Conservation (phyloP, 2,329 filamentous ascomycete genomes). For the Chalaropsis ovoidea region DNA sequence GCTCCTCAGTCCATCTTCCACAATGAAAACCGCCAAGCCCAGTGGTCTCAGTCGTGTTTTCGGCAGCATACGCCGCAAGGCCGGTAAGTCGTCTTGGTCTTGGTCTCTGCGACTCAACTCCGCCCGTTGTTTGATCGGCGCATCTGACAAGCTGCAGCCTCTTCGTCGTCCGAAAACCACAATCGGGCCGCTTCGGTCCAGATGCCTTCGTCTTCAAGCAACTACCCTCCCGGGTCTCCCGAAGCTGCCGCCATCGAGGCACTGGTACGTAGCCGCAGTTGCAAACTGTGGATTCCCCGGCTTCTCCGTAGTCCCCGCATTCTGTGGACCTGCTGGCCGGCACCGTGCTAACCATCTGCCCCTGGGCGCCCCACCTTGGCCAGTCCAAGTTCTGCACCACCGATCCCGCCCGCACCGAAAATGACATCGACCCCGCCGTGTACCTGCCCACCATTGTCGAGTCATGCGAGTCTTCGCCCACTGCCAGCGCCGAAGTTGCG, state of each 20-base stretch:
- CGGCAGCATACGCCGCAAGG: slow-evolving; percentile 20
- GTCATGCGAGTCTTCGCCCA: slow-evolving; percentile 80
- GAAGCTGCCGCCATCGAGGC: slow-evolving; percentile 22
- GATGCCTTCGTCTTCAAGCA: slow-evolving; percentile 10
- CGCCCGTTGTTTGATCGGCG: neutral
- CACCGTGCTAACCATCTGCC: neutral
- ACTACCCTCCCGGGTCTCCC: slow-evolving; percentile 20
- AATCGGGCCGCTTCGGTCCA: neutral
- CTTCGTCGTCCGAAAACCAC: neutral
- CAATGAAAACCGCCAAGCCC: slow-evolving; percentile 23
- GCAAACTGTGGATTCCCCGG: neutral
- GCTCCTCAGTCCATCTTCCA: neutral
- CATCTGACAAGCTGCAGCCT: neutral
- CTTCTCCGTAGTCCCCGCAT: neutral
- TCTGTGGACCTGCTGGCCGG: neutral
- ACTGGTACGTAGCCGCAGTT: slow-evolving; percentile 14
- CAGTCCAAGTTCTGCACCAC: slow-evolving; percentile 23
- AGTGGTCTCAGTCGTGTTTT: slow-evolving; percentile 22
- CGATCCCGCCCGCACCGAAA: slow-evolving; percentile 19
- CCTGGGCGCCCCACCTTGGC: neutral
- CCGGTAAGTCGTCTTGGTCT: neutral
- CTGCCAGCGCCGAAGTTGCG: slow-evolving; percentile 72
- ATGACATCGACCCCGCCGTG: slow-evolving; percentile 62
- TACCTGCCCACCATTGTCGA: slow-evolving; percentile 92
- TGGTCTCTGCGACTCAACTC: neutral